Evolutionary conservation across 116 monocot species (phyloP), one percentile per base, ranked within the genome.

Genomic region (Thalassia testudinum): DNA sequence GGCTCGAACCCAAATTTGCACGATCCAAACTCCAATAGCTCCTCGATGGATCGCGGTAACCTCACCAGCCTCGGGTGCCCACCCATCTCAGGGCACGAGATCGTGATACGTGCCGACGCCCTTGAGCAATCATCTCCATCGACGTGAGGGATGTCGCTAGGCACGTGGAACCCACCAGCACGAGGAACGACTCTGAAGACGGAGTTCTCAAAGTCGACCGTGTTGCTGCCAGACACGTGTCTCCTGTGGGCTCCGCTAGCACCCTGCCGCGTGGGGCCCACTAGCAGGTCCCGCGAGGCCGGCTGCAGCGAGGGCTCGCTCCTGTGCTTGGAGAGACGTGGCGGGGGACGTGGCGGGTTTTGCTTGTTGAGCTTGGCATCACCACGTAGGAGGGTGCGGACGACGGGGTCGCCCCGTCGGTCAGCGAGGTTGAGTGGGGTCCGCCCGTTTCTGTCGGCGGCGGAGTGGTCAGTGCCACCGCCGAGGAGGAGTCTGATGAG

Each of bases 341-440:
- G 44, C 10, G 18, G 19, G 0, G 21, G 29, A 15, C 23, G 15
- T 14, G 59, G 26, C 14, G 19, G 17, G 5, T 37, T 37, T 7
- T 27, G 24, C 2, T 21, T 10, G 7, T 43, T 23, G 23, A 42
- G 67, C 61, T 56, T 68, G n/a, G 15, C 11, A 15, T 44, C 19
- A 5, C 29, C 54, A 37, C 65, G 54, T 42, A 0, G 30, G 19
- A 16, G 18, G 34, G 27, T 40, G 42, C 0, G 20, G 15, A 0
- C 24, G 1, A 6, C 92, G 22, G 78, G 78, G 7, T 93, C 87
- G 52, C 73, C 77, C 62, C 87, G 92, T 26, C 87, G 92, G 1
- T 80, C 83, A 0, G 92, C 92, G 11, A 87, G 67, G 24, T 22
- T 57, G 12, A 75, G 58, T 0, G 92, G 71, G 11, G 78, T 80